phyloP scores from a whole-genome alignment of 1,139 yeast species.

The Pichia sp. region DNA sequence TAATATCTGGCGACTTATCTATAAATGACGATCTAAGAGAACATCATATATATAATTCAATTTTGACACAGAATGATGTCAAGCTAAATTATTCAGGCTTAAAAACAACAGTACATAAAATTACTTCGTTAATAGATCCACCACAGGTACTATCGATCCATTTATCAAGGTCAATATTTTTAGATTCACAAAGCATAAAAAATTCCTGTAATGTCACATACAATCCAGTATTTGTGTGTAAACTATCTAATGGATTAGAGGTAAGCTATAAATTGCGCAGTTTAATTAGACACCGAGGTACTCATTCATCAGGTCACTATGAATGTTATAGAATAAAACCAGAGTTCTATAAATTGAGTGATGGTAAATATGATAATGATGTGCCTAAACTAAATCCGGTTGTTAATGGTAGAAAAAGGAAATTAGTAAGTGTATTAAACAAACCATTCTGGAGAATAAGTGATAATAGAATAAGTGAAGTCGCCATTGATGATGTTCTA shows the following conservation, averaged over 20 bases:
- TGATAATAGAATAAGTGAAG: slow-evolving; percentile 65
- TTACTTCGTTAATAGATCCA: slow-evolving; percentile 52
- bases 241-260: neutral
- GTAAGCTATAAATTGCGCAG: slow-evolving; percentile 53
- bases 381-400: neutral
- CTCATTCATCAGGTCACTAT: slow-evolving; percentile 87
- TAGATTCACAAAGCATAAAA: slow-evolving; percentile 64
- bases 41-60: slow-evolving; percentile 31
- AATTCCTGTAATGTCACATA: slow-evolving; percentile 71
- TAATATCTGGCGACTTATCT: slow-evolving; percentile 30
- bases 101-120: slow-evolving; percentile 61
- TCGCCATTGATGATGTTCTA: slow-evolving; percentile 51
- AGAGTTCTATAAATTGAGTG: slow-evolving; percentile 39
- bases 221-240: slow-evolving; percentile 49
- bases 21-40: slow-evolving; percentile 57
- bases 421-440: slow-evolving; percentile 46
- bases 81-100: slow-evolving; percentile 25
- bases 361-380: slow-evolving; percentile 5
- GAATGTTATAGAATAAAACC: slow-evolving; percentile 75
- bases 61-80: slow-evolving; percentile 39
- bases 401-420: slow-evolving; percentile 19
- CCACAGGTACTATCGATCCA: slow-evolving; percentile 73
- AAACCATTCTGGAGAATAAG: slow-evolving; percentile 84
- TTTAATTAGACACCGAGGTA: slow-evolving; percentile 77
- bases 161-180: slow-evolving; percentile 72